Percentiles rank a stretch among this genome's conserved stretches.
Evolutionary conservation across 495 filamentous ascomycete species (phyloP).

Genomic region (Neurospora hispaniola): DNA sequence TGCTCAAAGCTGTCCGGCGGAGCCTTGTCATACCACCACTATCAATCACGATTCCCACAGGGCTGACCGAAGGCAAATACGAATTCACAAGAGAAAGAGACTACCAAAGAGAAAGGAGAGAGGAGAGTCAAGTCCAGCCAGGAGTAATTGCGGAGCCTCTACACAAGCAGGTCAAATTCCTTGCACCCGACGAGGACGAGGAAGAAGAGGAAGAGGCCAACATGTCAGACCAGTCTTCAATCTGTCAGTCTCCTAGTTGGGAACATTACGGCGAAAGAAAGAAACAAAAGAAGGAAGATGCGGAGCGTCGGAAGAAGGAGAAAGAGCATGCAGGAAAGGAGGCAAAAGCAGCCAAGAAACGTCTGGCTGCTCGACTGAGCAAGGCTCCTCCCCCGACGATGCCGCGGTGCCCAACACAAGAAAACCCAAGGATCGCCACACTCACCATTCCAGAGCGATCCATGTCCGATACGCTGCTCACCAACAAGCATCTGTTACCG

Average conservation of each 20-base stretch:
- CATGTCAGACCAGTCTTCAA: conserved; percentile 40
- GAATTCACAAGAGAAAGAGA: background rate
- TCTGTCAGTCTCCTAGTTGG: conserved; percentile 48
- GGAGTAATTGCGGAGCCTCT: conserved; percentile 8
- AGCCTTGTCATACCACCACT: conserved; percentile 27
- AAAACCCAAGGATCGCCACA: background rate
- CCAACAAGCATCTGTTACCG: conserved; percentile 7
- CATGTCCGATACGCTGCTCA: conserved; percentile 21
- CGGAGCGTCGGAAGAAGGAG: conserved; percentile 31
- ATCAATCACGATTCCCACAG: conserved; percentile 33
- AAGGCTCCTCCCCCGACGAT: conserved; percentile 19
- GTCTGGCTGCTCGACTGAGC: conserved; percentile 20
- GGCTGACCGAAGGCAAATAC: conserved; percentile 1
- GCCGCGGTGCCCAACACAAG: conserved; percentile 8
- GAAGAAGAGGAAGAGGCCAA: conserved; percentile 23
- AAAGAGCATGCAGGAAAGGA: conserved; percentile 31
- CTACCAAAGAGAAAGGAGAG: background rate
- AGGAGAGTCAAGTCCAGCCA: conserved; percentile 1
- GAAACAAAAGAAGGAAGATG: conserved; percentile 38
- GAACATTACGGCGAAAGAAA: conserved; percentile 39
- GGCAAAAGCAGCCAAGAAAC: conserved; percentile 22
- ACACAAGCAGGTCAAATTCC: conserved; percentile 36
- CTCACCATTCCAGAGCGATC: conserved; percentile 16
- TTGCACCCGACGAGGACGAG: conserved; percentile 20
- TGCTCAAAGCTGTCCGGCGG: conserved; percentile 34